Evolutionary conservation across 2,329 filamentous ascomycete genomes (phyloP).

Genomic region (Setomelanomma holmii): DNA sequence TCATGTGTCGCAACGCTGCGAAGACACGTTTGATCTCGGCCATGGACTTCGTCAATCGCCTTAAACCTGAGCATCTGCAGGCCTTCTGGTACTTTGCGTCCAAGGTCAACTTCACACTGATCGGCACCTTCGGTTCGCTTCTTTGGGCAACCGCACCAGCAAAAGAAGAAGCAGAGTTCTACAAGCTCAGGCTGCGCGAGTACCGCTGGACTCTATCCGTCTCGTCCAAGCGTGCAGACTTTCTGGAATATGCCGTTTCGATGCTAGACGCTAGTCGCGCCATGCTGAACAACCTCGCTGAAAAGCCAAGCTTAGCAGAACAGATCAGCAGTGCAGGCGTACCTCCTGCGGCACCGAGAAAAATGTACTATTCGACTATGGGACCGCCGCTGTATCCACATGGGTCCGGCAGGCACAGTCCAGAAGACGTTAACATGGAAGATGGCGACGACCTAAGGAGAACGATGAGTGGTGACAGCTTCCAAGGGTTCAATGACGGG

Average conservation of each 20-base stretch:
- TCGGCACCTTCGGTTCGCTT: constrained; percentile 90
- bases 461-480: constrained; percentile 36
- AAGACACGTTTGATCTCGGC: constrained; percentile 94
- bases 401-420: constrained; percentile 14
- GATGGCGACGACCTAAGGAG: constrained; percentile 30
- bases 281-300: constrained; percentile 54
- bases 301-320: constrained; percentile 51
- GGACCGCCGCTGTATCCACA: constrained; percentile 22
- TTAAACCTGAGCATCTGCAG: constrained; percentile 84
- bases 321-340: constrained; percentile 49
- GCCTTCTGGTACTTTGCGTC: constrained; percentile 92
- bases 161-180: constrained; percentile 90
- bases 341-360: constrained; percentile 36
- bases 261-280: constrained; percentile 54
- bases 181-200: constrained; percentile 81
- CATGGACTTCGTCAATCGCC: constrained; percentile 96
- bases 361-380: constrained; percentile 31
- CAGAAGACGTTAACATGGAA: constrained; percentile 38
- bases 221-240: constrained; percentile 72
- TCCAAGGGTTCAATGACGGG: constrained; percentile 40
- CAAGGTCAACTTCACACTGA: constrained; percentile 90
- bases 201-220: constrained; percentile 95
- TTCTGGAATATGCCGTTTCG: constrained; percentile 55
- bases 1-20: constrained; percentile 91
- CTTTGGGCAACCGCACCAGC: constrained; percentile 89